Evolutionary conservation across 2,329 filamentous ascomycete genomes (phyloP), one percentile per base, ranked within the genome.

Genomic region (Stemphylium beticola): DNA sequence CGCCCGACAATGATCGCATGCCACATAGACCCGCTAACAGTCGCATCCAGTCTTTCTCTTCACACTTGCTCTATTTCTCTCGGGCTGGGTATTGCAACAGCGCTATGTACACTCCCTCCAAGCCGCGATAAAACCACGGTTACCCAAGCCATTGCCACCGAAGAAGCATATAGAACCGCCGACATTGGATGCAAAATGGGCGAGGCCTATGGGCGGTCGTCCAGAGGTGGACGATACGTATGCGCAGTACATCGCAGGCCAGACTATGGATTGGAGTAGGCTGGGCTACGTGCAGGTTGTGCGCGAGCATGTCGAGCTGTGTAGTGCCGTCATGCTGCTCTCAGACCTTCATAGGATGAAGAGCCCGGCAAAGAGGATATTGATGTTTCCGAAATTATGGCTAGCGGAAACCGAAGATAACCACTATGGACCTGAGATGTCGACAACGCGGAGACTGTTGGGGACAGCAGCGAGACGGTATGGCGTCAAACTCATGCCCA

Each of bases 41-140:
- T 7, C 20, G 24, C 33, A 3, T 9, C 6, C 57, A 76, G 89
- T 96, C 55, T 79, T 91, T 60, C 73, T 90, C 22, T 96, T 91
- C 76, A 96, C 92, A 3, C 75, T 87, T 33, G 85, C 92, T 4
- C 86, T 97, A 22, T 97, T 97, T 74, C 81, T 96, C 29, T 92
- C 90, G 46, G 93, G 93, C 67, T 96, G 96, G 74, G 84, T 87
- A 3, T 83, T 96, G 48, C 93, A 97, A 69, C 93, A 97, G 75
- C 86, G 91, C 66, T 95, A 92, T 0, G 85, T 96, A 4, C 85
- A 84, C 58, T 88, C 88, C 65, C 83, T 97, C 29, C 90, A 93
- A 66, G 80, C 82, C 51, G 90, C 90, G 15, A 88, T 96, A 66
- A 83, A 83, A 62, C 83, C 81, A 45, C 81, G 59, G 74, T 79